Conservation (phyloP, 2,329 filamentous ascomycete species). For the Penicillium sp. region DNA sequence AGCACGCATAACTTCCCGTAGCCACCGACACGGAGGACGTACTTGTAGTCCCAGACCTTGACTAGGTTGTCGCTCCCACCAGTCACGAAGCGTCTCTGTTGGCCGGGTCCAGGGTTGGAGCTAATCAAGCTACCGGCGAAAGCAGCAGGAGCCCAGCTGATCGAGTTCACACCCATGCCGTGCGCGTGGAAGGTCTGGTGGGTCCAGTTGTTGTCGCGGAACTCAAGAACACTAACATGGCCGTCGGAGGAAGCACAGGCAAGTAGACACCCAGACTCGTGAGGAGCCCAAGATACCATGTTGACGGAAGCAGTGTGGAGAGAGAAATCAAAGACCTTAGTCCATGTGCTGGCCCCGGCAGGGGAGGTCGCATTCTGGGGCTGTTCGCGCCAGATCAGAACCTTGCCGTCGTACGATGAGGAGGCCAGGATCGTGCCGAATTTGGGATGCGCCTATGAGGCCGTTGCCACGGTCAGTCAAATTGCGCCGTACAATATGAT, state of each 20-base stretch:
- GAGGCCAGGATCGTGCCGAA: constrained; percentile 97
- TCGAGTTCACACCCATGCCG: constrained; percentile 89
- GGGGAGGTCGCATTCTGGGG: constrained; percentile 36
- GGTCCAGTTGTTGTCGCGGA: constrained; percentile 91
- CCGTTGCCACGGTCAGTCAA: constrained; percentile 7
- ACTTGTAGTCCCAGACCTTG: constrained; percentile 86
- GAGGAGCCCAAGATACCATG: constrained; percentile 94
- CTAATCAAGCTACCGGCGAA: constrained; percentile 79
- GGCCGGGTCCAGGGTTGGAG: constrained; percentile 58
- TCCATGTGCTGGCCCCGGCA: constrained; percentile 58
- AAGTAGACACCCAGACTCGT: constrained; percentile 89
- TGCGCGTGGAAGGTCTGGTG: constrained; percentile 88
- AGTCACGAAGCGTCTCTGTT: constrained; percentile 81
- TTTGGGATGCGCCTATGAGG: constrained; percentile 76
- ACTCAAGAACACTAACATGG: constrained; percentile 88
- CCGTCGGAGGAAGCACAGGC: constrained; percentile 93
- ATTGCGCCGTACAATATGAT: neutral
- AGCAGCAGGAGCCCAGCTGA: constrained; percentile 87
- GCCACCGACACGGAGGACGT: constrained; percentile 19
- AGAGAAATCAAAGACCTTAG: constrained; percentile 86
- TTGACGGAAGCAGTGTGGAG: constrained; percentile 96
- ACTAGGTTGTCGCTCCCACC: constrained; percentile 90
- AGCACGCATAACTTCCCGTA: neutral
- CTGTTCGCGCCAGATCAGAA: constrained; percentile 97
- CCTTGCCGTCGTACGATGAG: constrained; percentile 93